Evolutionary conservation across 495 filamentous ascomycete species (phyloP), one percentile per base, ranked within the genome.

Genomic region (Chaetomium fimeti): DNA sequence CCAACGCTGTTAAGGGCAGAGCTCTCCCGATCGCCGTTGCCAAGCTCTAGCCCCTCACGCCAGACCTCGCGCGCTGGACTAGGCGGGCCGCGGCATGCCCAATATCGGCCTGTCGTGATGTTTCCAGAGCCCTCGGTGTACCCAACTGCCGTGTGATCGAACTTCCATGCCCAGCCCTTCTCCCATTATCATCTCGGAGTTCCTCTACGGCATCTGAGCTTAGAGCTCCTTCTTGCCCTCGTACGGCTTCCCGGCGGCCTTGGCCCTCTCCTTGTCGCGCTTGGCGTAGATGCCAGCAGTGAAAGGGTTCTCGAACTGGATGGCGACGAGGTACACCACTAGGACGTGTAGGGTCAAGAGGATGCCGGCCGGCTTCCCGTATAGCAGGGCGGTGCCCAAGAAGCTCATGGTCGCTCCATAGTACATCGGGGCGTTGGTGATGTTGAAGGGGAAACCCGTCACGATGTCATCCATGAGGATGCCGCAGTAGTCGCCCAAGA

Each of bases 401-500:
- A 98, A 98, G 78, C 87, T 91, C 83, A 96, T 81, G 54, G 94
- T 92, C 63, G 88, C 91, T 29, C 94, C 94, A 80, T 91, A 90
- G 81, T 98, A 98, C 94, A 98, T 98, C 47, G 94, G 94, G 43
- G 92, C 90, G 66, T 86, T 85, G 28, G 89, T 93, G 58, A 98
- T 79, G 76, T 92, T 97, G 85, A 98, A 98, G 1, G 94, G 94
- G 74, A 98, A 98, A 13, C 89, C 87, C 6, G 91, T 96, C 51
- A 98, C 92, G 54, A 90, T 91, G 71, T 86, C 82, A 72, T 97
- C 92, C 94, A 98, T 95, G 66, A 98, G 81, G 72, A 98, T 98
- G 43, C 94, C 94, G 71, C 96, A 98, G 80, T 98, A 98, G 79
- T 98, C 94, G 62, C 94, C 94, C 28, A 98, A 81, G 75, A 97